phyloP scores from a whole-genome alignment of 2,329 filamentous ascomycete genomes.

The Scleromitrula shiraiana region DNA sequence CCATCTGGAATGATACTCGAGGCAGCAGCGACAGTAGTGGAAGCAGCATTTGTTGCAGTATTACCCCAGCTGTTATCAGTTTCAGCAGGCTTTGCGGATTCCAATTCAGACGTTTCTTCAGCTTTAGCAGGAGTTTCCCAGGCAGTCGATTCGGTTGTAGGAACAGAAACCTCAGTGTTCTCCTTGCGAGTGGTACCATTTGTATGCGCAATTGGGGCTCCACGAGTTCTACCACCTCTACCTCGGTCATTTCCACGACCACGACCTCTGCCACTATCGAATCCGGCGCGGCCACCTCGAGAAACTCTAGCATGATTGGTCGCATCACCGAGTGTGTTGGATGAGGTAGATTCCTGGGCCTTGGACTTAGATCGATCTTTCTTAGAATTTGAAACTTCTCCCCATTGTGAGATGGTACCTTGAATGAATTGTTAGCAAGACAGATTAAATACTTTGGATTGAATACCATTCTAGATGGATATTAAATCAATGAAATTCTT shows the following conservation, averaged over 20 bases:
- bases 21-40: slow-evolving; percentile 32
- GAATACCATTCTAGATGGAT: neutral
- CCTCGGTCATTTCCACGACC: slow-evolving; percentile 55
- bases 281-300: slow-evolving; percentile 51
- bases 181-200: slow-evolving; percentile 59
- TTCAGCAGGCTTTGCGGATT: slow-evolving; percentile 31
- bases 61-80: slow-evolving; percentile 30
- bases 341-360: slow-evolving; percentile 45
- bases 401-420: slow-evolving; percentile 79
- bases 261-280: slow-evolving; percentile 53
- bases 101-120: slow-evolving; percentile 14
- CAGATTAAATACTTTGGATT: neutral
- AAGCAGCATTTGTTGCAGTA: slow-evolving; percentile 29
- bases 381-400: slow-evolving; percentile 73
- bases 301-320: slow-evolving; percentile 39
- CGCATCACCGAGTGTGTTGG: slow-evolving; percentile 44
- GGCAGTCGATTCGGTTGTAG: slow-evolving; percentile 60
- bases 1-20: slow-evolving; percentile 32
- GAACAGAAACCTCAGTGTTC: slow-evolving; percentile 49
- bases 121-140: slow-evolving; percentile 45
- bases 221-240: slow-evolving; percentile 50
- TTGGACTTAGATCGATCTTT: slow-evolving; percentile 68
- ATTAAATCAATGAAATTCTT: slow-evolving; percentile 23
- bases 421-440: slow-evolving; percentile 7
- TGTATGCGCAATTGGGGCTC: slow-evolving; percentile 51